Base-by-base conservation (phyloP, 75 land plant genomes). In the Azolla pinnata region DNA sequence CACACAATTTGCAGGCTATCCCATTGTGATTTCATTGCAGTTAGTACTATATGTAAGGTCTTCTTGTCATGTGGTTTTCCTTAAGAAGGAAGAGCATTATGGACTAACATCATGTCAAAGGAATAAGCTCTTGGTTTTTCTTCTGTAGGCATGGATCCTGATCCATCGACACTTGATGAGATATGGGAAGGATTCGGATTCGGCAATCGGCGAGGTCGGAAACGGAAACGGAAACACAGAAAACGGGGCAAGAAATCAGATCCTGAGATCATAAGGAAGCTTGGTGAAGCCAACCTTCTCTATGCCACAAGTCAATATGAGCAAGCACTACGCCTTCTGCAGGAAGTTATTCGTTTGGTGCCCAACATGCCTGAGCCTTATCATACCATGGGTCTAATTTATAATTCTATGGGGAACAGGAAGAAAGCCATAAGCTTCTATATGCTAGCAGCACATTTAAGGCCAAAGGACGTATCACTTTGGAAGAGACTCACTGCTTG, bases 261-360 rank as follows among this genome's bases (percentile, higher is more conserved):
- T 32, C 86, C 82, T 34, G 86, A 85, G 61, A 61, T 88, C 28
- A 66, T 75, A 10, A 59, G 45, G 55, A 84, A 70, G 62, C 81
- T 91, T 69, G 95, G 95, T 31, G 89, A 88, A 63, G 97, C 97
- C 14, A 88, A 77, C 64, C 82, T 91, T 60, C 72, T 67, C 35
- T 88, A 78, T 79, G 95, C 97, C 46, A 67, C 67, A 57, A 82
- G 88, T 10, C 29, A 35, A 9, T 75, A 73, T 61, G 79, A 87
- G 38, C 75, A 91, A 86, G 97, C 97, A 23, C 62, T 85, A 25
- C 27, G 30, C 14, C 32, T 88, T 45, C 65, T 83, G 57, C 73
- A 83, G 47, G 85, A 92, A 61, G 82, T 85, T 42, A 70, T 92
- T 10, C 72, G 72, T 23, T 60, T 83, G 30, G 84, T 83, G 5